A percentile compares a stretch with the other conserved stretches of the same genome.
These are phyloP conservation scores for Blastocystis sp. DNA, from an alignment of 352 stramenopile species.

Conservation along the genomic window DNA sequence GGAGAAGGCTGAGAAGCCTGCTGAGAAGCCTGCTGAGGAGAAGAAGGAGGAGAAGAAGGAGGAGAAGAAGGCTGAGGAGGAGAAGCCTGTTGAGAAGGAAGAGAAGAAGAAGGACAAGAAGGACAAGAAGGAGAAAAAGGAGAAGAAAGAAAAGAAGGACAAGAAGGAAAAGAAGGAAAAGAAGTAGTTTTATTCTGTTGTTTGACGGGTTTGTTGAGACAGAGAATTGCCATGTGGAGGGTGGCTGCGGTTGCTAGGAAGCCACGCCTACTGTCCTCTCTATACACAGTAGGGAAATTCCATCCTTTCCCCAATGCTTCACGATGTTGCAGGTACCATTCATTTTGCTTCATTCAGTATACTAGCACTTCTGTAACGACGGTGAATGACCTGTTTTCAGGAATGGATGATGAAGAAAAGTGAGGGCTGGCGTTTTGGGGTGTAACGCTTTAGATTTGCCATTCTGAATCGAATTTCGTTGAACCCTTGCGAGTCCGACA, in stretches of 20 bases:
- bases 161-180: constrained; percentile 74
- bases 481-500: constrained; percentile 2
- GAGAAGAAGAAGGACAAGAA: constrained; percentile 71
- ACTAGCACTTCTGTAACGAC: constrained; percentile 13
- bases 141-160: constrained; percentile 80
- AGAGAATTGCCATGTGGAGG: neutral
- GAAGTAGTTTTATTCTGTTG: constrained; percentile 23
- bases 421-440: neutral
- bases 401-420: constrained; percentile 57
- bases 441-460: constrained; percentile 19
- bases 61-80: constrained; percentile 69
- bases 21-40: constrained; percentile 69
- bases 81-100: constrained; percentile 71
- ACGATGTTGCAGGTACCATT: neutral
- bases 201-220: neutral
- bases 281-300: neutral
- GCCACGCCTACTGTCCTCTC: neutral
- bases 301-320: neutral
- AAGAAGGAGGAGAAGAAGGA: constrained; percentile 68
- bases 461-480: constrained; percentile 54
- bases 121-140: constrained; percentile 73
- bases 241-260: neutral
- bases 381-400: constrained; percentile 16
- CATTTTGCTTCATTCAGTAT: neutral
- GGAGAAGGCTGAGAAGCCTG: constrained; percentile 75